phyloP scores from a whole-genome alignment of 2,329 filamentous ascomycete species.

The Beauveria sp. region DNA sequence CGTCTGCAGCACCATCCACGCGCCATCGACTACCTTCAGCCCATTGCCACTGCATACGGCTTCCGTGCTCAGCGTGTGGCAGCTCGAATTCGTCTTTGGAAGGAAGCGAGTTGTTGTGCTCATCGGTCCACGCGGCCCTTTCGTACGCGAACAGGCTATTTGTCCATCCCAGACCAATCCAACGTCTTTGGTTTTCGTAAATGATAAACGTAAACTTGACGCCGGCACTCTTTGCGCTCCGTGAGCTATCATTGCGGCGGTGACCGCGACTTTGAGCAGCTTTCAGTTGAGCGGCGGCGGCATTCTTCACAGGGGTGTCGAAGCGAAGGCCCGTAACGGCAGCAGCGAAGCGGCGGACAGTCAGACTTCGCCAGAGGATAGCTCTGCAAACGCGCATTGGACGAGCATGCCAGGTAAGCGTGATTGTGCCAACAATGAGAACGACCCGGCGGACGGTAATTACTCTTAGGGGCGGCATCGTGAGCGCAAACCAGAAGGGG shows the following conservation, averaged over 20 bases:
- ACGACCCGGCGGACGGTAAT: constrained; percentile 81
- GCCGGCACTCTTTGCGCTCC: constrained; percentile 57
- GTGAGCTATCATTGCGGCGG: constrained; percentile 19
- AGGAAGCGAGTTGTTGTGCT: constrained; percentile 77
- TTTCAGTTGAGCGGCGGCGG: constrained; percentile 20
- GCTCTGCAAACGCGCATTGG: constrained; percentile 78
- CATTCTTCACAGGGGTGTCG: constrained; percentile 39
- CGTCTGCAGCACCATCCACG: constrained; percentile 65
- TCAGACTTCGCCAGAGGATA: constrained; percentile 81
- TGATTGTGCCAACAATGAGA: constrained; percentile 76
- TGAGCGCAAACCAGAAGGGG: constrained; percentile 78
- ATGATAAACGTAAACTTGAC: constrained; percentile 95
- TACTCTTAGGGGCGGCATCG: constrained; percentile 73
- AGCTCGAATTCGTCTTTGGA: constrained; percentile 62
- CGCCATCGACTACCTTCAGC: constrained; percentile 78
- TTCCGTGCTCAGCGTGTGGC: constrained; percentile 53
- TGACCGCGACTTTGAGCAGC: constrained; percentile 13
- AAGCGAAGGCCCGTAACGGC: constrained; percentile 77
- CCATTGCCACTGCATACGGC: constrained; percentile 62
- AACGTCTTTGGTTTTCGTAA: constrained; percentile 92
- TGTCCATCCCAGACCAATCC: constrained; percentile 94
- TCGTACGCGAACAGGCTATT: constrained; percentile 87
- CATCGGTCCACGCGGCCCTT: constrained; percentile 86
- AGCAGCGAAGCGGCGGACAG: constrained; percentile 60
- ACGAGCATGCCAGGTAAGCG: constrained; percentile 86